A percentile compares a stretch with the other conserved stretches of the same genome.
Evolutionary conservation across 2,329 filamentous ascomycete genomes (phyloP).

Genomic region (Hirsutella rhossiliensis): DNA sequence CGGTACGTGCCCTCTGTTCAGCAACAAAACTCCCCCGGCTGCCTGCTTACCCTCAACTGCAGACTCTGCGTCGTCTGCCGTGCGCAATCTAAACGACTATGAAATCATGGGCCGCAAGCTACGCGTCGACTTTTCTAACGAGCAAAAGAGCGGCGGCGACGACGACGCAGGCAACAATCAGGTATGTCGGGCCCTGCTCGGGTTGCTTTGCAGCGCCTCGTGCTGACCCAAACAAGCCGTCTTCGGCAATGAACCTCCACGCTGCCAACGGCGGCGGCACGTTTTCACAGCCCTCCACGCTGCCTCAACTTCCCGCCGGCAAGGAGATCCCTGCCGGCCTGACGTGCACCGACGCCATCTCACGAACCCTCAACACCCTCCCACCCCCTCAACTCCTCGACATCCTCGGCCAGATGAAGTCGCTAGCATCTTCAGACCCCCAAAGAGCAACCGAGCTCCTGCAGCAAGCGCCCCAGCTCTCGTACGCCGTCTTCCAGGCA

Average conservation of each 20-base stretch:
- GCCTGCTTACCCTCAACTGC: constrained; percentile 6
- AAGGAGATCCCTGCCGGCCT: constrained; percentile 74
- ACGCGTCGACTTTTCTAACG: constrained; percentile 91
- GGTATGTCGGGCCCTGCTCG: not conserved
- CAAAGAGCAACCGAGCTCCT: constrained; percentile 76
- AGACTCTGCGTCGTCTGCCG: constrained; percentile 80
- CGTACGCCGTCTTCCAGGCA: constrained; percentile 91
- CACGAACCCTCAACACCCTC: constrained; percentile 75
- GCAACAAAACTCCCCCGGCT: not conserved
- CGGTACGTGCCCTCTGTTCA: constrained; percentile 37
- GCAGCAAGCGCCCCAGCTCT: constrained; percentile 78
- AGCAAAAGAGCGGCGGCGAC: constrained; percentile 64
- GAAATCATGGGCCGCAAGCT: constrained; percentile 93
- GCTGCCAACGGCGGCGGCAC: constrained; percentile 20
- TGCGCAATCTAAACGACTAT: constrained; percentile 89
- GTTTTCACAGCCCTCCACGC: constrained; percentile 29
- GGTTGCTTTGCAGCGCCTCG: no score
- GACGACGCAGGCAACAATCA: constrained; percentile 32
- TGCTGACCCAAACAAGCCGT: constrained; percentile 3
- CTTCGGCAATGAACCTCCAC: constrained; percentile 12
- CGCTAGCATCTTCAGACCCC: constrained; percentile 70
- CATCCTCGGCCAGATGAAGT: constrained; percentile 89
- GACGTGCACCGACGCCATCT: constrained; percentile 82
- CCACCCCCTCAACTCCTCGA: constrained; percentile 84
- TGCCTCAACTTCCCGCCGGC: constrained; percentile 76